These are phyloP conservation scores for Dactylellina sp. DNA, from an alignment of 2,329 filamentous ascomycete genomes.

Conservation along the genomic window DNA sequence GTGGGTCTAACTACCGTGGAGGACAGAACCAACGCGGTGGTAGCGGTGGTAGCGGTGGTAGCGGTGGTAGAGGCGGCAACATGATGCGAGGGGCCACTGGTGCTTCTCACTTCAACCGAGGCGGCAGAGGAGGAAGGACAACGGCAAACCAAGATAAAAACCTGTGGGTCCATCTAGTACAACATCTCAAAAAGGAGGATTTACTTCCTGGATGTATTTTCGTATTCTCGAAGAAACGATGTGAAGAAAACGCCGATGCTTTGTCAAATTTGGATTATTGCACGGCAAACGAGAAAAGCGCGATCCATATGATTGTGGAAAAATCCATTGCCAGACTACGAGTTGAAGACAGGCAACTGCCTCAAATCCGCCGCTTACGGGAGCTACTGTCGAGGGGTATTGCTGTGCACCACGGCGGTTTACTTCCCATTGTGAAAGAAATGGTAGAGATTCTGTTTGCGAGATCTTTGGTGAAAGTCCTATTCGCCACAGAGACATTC, in stretches of 20 bases:
- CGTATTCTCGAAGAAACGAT: conserved; percentile 97
- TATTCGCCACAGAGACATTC: conserved; percentile 98
- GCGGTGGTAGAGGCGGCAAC: conserved; percentile 64
- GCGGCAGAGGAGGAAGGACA: conserved; percentile 84
- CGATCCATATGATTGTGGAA: conserved; percentile 97
- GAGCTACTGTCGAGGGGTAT: conserved; percentile 89
- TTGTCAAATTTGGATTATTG: conserved; percentile 95
- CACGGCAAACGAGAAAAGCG: conserved; percentile 92
- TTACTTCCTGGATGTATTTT: conserved; percentile 95
- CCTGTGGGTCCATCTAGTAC: conserved; percentile 94
- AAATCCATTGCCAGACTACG: conserved; percentile 92
- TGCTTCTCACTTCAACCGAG: conserved; percentile 74
- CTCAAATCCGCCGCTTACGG: conserved; percentile 87
- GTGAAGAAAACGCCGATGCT: conserved; percentile 96
- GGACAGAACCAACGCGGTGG: conserved; percentile 68
- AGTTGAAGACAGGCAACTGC: conserved; percentile 87
- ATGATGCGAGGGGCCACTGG: conserved; percentile 67
- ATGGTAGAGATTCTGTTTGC: conserved; percentile 97
- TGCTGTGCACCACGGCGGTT: conserved; percentile 93
- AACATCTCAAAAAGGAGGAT: conserved; percentile 86
- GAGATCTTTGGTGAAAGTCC: conserved; percentile 91
- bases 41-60: conserved; percentile 66
- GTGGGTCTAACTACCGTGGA: conserved; percentile 70
- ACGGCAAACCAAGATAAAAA: conserved; percentile 95
- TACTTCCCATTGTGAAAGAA: conserved; percentile 96